A percentile compares a stretch with the other conserved stretches of the same genome.
phyloP scores from a whole-genome alignment of 805 yeast genomes.

The Schwanniomyces pseudopolymorphus region DNA sequence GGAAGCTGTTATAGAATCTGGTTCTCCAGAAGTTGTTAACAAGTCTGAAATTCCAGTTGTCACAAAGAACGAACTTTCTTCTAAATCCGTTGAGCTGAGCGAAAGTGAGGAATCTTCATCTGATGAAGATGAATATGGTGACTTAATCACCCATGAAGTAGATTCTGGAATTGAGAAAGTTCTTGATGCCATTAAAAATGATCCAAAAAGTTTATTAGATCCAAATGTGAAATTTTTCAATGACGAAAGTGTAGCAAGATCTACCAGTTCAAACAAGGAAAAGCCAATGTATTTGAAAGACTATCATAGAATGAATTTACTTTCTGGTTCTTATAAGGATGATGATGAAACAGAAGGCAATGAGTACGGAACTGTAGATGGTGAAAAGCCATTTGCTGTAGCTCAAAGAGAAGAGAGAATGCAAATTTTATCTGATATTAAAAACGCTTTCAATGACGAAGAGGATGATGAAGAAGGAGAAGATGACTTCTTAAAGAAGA shows the following conservation, averaged over 20 bases:
- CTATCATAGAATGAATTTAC: conserved; percentile 80
- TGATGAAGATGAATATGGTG: conserved; percentile 89
- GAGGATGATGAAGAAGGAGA: conserved; percentile 46
- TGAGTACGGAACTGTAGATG: conserved; percentile 45
- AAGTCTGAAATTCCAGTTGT: conserved; percentile 3
- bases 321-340: conserved; percentile 61
- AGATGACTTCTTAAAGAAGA: conserved; percentile 59
- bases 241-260: conserved; percentile 46
- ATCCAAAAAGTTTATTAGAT: conserved; percentile 67
- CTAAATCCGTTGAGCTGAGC: conserved; percentile 21
- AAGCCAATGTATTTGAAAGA: conserved; percentile 85
- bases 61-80: conserved; percentile 9
- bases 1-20: conserved; percentile 6
- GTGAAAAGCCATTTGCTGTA: conserved; percentile 68
- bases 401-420: conserved; percentile 74
- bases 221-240: conserved; percentile 73
- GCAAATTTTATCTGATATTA: conserved; percentile 74
- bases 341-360: conserved; percentile 49
- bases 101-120: conserved; percentile 29
- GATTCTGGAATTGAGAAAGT: conserved; percentile 78
- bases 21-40: background rate
- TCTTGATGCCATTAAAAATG: conserved; percentile 62
- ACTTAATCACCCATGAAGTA: conserved; percentile 79
- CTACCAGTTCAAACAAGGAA: conserved; percentile 20
- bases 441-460: conserved; percentile 53